Conservation (phyloP, 2,329 filamentous ascomycete genomes). For the Parastagonospora avenae region DNA sequence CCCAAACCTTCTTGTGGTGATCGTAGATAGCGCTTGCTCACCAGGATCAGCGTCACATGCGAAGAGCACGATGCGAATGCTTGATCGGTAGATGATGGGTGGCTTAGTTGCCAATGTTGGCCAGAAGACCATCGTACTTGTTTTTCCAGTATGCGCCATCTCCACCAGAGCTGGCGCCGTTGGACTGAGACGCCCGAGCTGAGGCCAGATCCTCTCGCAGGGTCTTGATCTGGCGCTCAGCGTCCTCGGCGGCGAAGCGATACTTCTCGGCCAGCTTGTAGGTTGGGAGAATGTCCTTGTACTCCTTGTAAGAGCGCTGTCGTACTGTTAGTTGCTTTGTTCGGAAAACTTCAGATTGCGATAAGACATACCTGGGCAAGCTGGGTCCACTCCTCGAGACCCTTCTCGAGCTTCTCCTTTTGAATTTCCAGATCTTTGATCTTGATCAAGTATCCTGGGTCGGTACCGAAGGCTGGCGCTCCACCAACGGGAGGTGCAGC, state of each 20-base stretch:
- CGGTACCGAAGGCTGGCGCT: not conserved
- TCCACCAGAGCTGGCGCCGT: conserved; percentile 6
- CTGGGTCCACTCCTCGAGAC: conserved; percentile 24
- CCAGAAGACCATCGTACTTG: conserved; percentile 31
- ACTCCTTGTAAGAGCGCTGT: conserved; percentile 33
- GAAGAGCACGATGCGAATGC: conserved; percentile 41
- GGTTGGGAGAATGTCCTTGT: conserved; percentile 25
- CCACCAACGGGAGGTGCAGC: not conserved
- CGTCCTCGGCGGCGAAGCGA: conserved; percentile 16
- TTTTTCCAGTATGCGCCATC: conserved; percentile 30
- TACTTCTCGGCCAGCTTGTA: conserved; percentile 27
- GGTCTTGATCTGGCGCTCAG: conserved; percentile 18
- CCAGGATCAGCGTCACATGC: conserved; percentile 32
- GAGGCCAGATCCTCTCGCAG: conserved; percentile 23
- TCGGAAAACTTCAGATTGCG: not conserved
- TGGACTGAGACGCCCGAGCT: conserved; percentile 15
- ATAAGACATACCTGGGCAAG: conserved; percentile 24
- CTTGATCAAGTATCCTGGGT: conserved; percentile 6
- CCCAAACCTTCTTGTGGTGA: too few species aligned
- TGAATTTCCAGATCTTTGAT: conserved; percentile 15
- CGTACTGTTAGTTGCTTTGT: not conserved
- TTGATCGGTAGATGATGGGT: conserved; percentile 20
- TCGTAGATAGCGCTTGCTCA: too few species aligned
- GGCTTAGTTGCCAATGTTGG: conserved; percentile 11
- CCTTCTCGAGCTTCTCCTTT: conserved; percentile 12